Evolutionary conservation across 2,329 filamentous ascomycete species (phyloP).

Genomic region (Colletotrichum australisinense): DNA sequence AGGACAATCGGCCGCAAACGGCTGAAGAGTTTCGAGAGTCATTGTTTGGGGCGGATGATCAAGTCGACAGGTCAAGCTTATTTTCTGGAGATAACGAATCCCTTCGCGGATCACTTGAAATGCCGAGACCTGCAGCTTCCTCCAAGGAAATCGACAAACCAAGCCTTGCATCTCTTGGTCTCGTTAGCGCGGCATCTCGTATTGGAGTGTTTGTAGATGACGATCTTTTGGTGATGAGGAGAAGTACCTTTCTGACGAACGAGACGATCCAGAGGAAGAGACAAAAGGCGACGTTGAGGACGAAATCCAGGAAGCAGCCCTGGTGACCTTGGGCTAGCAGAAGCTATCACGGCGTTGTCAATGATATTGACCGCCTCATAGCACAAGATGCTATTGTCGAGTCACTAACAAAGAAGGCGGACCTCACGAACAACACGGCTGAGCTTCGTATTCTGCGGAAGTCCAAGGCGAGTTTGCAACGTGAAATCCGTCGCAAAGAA

Average conservation of each 20-base stretch:
- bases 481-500: constrained; percentile 94
- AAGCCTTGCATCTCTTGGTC: constrained; percentile 89
- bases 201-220: constrained; percentile 95
- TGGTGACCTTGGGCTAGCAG: constrained; percentile 90
- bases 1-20: constrained; percentile 71
- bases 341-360: constrained; percentile 89
- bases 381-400: constrained; percentile 93
- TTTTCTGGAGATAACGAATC: constrained; percentile 71
- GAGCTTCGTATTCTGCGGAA: constrained; percentile 93
- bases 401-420: constrained; percentile 91
- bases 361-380: constrained; percentile 88
- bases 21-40: constrained; percentile 74
- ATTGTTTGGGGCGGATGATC: constrained; percentile 70
- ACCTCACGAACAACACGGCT: constrained; percentile 95
- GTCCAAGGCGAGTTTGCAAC: constrained; percentile 90
- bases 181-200: constrained; percentile 87
- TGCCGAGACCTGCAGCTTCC: constrained; percentile 44
- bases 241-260: constrained; percentile 86
- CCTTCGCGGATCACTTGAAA: constrained; percentile 71
- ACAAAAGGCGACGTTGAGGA: constrained; percentile 74
- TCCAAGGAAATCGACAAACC: constrained; percentile 73
- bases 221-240: constrained; percentile 89
- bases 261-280: constrained; percentile 75
- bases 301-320: constrained; percentile 92
- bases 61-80: constrained; percentile 54